A percentile compares a stretch with the other conserved stretches of the same genome.
These are phyloP conservation scores for Domatiomyces globalis DNA, from an alignment of 2,329 filamentous ascomycete species.

Conservation along the genomic window DNA sequence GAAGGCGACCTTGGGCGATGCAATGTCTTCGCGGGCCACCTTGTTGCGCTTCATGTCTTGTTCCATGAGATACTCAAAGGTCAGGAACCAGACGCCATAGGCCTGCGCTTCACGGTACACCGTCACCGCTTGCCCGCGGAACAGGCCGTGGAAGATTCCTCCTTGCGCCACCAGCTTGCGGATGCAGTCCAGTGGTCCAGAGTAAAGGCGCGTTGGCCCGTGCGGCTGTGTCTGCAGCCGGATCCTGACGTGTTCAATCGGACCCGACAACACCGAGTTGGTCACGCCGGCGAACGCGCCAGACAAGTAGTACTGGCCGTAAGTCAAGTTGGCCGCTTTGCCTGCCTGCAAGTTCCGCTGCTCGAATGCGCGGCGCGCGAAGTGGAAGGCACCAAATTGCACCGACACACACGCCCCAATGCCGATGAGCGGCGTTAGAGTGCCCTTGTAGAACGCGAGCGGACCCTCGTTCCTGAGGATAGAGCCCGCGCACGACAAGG, in stretches of 20 bases:
- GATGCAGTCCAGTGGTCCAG: constrained; percentile 78
- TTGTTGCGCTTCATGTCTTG: constrained; percentile 64
- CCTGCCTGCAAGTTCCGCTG: constrained; percentile 42
- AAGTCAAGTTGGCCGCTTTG: constrained; percentile 44
- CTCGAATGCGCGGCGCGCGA: constrained; percentile 76
- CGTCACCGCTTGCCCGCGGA: constrained; percentile 77
- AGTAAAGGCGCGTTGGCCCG: constrained; percentile 58
- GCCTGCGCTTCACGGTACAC: constrained; percentile 79
- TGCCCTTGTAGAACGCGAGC: constrained; percentile 95
- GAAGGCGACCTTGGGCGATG: constrained; percentile 70
- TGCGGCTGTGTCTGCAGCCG: constrained; percentile 92
- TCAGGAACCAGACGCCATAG: constrained; percentile 88
- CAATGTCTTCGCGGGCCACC: constrained; percentile 61
- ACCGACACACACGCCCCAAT: constrained; percentile 96
- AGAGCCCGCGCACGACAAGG: constrained; percentile 62
- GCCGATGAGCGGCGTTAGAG: constrained; percentile 81
- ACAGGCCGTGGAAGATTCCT: constrained; percentile 59
- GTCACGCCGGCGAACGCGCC: constrained; percentile 86
- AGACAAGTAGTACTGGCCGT: constrained; percentile 75
- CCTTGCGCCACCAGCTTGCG: constrained; percentile 52
- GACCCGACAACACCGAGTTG: constrained; percentile 75
- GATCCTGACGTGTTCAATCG: constrained; percentile 95
- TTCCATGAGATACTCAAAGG: constrained; percentile 96
- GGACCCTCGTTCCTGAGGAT: constrained; percentile 84
- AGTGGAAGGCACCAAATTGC: constrained; percentile 95